phyloP scores from a whole-genome alignment of 2,329 filamentous ascomycete genomes.

The Verticillium zaregamsianum region DNA sequence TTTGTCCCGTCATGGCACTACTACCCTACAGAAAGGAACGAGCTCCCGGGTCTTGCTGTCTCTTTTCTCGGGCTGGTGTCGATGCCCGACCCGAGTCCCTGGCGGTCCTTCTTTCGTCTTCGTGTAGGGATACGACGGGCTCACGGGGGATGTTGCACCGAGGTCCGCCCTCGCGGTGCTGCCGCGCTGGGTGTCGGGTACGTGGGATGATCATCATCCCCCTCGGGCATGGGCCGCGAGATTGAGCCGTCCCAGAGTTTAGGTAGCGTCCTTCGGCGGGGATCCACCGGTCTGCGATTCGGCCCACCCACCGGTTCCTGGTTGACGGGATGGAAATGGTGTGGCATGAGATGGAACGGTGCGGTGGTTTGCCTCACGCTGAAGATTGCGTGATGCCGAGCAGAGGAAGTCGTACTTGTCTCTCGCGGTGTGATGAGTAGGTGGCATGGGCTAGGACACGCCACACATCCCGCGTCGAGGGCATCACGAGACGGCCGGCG shows the following conservation, averaged over 20 bases:
- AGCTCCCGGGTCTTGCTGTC: no score
- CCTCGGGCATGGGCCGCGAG: neutral
- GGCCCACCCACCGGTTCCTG: neutral
- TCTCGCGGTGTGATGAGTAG: neutral
- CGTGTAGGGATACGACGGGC: neutral
- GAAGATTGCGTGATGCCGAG: neutral
- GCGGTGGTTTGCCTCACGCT: neutral
- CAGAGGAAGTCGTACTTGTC: neutral
- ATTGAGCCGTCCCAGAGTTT: neutral
- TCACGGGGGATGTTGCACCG: neutral
- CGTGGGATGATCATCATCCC: neutral
- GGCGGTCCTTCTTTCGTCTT: neutral
- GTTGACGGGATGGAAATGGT: neutral
- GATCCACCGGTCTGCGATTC: neutral
- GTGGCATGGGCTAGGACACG: neutral
- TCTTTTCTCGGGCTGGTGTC: neutral
- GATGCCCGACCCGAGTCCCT: neutral
- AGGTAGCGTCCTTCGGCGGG: neutral
- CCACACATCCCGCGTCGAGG: neutral
- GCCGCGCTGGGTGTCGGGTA: neutral
- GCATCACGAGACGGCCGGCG: neutral
- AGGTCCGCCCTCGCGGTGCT: neutral
- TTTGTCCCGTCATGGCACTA: no score
- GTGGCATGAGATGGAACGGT: neutral
- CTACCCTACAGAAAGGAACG: no score